Percentiles rank a stretch among this genome's conserved stretches.
These are phyloP conservation scores for Salvia miltiorrhiza DNA, from an alignment of 257 asterid genomes.

Conservation along the genomic window DNA sequence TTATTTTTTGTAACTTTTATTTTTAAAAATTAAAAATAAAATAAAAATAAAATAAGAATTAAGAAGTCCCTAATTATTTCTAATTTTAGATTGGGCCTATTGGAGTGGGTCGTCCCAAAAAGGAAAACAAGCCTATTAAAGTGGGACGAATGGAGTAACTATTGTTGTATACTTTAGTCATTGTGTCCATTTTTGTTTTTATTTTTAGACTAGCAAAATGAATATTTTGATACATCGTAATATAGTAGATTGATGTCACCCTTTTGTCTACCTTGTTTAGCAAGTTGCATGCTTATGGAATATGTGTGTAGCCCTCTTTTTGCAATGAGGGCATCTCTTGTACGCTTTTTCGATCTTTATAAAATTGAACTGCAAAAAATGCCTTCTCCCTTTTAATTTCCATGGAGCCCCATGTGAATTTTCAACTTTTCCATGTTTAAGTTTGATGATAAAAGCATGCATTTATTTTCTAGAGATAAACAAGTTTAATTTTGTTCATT, in stretches of 20 bases:
- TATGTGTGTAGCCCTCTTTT: background rate
- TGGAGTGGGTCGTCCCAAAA: too few relatives aligned
- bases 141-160: too few relatives aligned
- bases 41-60: too few relatives aligned
- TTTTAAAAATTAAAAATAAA: too few relatives aligned
- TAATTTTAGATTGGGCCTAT: too few relatives aligned
- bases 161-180: too few relatives aligned
- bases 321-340: background rate
- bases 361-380: background rate
- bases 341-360: background rate
- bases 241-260: background rate
- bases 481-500: background rate
- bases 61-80: too few relatives aligned
- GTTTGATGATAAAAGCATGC: background rate
- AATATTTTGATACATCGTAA: too few relatives aligned
- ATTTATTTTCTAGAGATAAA: background rate
- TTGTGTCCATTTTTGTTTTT: too few relatives aligned
- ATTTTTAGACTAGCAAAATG: too few relatives aligned
- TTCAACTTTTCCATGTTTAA: background rate
- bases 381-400: background rate
- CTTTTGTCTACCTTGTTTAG: conserved; percentile 16
- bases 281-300: conserved; percentile 7
- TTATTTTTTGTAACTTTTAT: too few relatives aligned
- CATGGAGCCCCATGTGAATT: background rate
- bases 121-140: too few relatives aligned